Percentiles rank a stretch among this genome's conserved stretches.
Evolutionary conservation across 805 yeast genomes (phyloP).

Genomic region (Ogataea glucozyma): DNA sequence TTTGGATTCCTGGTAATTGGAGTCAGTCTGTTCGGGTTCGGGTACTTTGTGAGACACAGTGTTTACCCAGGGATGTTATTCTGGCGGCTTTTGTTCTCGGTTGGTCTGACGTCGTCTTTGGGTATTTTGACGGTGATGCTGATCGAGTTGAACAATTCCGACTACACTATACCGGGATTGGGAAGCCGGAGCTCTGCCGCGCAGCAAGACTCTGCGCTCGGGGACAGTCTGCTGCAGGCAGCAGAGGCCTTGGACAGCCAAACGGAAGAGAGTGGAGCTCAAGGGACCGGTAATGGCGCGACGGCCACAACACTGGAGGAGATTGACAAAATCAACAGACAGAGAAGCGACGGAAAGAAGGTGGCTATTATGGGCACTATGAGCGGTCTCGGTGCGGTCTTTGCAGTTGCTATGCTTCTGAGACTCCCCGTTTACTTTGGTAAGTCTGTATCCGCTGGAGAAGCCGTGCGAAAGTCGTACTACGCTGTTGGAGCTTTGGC

Average conservation of each 20-base stretch:
- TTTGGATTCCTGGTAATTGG: slow-evolving; percentile 52
- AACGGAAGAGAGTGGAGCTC: slow-evolving; percentile 1
- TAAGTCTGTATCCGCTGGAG: slow-evolving; percentile 39
- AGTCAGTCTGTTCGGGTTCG: slow-evolving; percentile 49
- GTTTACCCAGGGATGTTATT: slow-evolving; percentile 53
- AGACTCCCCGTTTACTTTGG: slow-evolving; percentile 58
- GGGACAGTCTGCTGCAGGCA: slow-evolving; percentile 20
- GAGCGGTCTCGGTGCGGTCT: slow-evolving; percentile 68
- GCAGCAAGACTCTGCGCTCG: slow-evolving; percentile 1
- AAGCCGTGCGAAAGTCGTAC: slow-evolving; percentile 51
- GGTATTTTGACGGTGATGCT: slow-evolving; percentile 51
- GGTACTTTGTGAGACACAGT: slow-evolving; percentile 38
- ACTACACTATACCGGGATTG: slow-evolving; percentile 36
- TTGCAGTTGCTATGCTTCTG: slow-evolving; percentile 55
- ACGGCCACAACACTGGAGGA: slow-evolving; percentile 18
- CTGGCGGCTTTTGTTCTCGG: slow-evolving; percentile 56
- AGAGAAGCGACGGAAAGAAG: slow-evolving; percentile 49
- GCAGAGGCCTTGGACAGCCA: slow-evolving; percentile 15
- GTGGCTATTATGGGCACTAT: slow-evolving; percentile 63
- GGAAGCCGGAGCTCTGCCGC: slow-evolving; percentile 15
- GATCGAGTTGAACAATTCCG: slow-evolving; percentile 47
- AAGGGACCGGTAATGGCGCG: neutral
- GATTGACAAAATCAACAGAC: slow-evolving; percentile 24
- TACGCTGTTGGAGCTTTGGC: slow-evolving; percentile 47
- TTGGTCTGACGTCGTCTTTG: slow-evolving; percentile 54